Evolutionary conservation across 805 yeast genomes (phyloP).

Genomic region (Yarrowia porcina): DNA sequence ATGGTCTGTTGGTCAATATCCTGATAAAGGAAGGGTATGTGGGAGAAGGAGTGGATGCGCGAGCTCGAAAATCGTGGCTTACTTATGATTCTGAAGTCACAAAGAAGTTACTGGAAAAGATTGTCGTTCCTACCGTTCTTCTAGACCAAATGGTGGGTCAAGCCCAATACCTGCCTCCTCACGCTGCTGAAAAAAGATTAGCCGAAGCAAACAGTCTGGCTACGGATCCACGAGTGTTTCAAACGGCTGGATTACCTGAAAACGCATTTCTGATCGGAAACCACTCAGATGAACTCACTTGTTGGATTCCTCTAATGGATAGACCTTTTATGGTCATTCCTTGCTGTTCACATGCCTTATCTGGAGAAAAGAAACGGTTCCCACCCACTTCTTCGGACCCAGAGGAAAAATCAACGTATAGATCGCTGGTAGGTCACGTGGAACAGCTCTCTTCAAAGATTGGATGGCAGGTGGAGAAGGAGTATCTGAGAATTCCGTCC

Average conservation of each 20-base stretch:
- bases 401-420: conserved; percentile 63
- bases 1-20: conserved; percentile 79
- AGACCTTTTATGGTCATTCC: conserved; percentile 86
- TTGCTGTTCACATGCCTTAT: conserved; percentile 86
- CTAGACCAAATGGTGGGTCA: conserved; percentile 40
- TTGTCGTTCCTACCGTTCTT: conserved; percentile 73
- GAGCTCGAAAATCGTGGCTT: conserved; percentile 84
- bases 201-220: conserved; percentile 9
- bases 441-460: conserved; percentile 59
- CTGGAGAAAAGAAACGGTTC: conserved; percentile 71
- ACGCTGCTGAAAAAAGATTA: background rate
- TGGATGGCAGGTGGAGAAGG: conserved; percentile 85
- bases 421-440: conserved; percentile 81
- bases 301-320: conserved; percentile 87
- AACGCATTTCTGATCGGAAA: conserved; percentile 87
- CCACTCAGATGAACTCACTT: conserved; percentile 91
- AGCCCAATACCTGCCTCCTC: conserved; percentile 8
- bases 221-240: conserved; percentile 7
- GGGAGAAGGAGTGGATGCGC: conserved; percentile 87
- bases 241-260: conserved; percentile 39
- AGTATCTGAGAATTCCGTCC: conserved; percentile 88
- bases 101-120: conserved; percentile 62
- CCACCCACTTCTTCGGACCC: conserved; percentile 35
- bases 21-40: conserved; percentile 71
- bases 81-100: conserved; percentile 67